phyloP scores from a whole-genome alignment of 106 monocot species.

The Allium cepa region DNA sequence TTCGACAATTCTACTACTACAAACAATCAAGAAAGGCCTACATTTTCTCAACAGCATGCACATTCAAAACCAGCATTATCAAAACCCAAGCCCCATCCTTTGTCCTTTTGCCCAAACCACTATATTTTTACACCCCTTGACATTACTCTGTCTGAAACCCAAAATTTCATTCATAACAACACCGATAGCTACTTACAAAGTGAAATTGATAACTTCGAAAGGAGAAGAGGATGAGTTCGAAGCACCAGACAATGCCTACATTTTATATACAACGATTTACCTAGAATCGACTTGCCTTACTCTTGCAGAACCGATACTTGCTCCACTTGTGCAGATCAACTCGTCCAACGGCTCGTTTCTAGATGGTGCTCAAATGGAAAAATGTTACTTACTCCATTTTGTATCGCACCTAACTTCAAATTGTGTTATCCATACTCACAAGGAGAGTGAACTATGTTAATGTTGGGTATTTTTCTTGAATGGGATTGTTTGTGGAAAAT shows the following conservation, averaged over 20 bases:
- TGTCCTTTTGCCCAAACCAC: neutral
- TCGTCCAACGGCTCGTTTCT: constrained; percentile 86
- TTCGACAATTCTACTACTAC: neutral
- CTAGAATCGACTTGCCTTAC: no score
- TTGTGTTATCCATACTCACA: no score
- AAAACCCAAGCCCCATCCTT: no score
- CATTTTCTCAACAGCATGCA: neutral
- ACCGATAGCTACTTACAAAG: constrained; percentile 9
- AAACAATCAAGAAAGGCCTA: neutral
- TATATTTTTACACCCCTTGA: neutral
- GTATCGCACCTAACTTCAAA: constrained; percentile 59
- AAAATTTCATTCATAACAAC: neutral
- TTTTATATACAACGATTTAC: constrained; percentile 70
- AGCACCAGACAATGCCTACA: constrained; percentile 29
- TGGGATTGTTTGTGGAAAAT: neutral
- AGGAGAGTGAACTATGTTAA: constrained; percentile 58
- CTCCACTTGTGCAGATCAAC: no score
- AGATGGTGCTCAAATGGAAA: constrained; percentile 38
- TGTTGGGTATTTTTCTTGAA: neutral
- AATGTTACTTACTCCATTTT: constrained; percentile 59
- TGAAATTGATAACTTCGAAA: constrained; percentile 2
- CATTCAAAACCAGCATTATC: constrained; percentile 4
- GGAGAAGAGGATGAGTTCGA: constrained; percentile 11
- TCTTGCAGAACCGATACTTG: no score
- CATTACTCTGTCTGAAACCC: constrained; percentile 2